phyloP scores from a whole-genome alignment of 176 grass and related monocot species.

The Dactylis glomerata region DNA sequence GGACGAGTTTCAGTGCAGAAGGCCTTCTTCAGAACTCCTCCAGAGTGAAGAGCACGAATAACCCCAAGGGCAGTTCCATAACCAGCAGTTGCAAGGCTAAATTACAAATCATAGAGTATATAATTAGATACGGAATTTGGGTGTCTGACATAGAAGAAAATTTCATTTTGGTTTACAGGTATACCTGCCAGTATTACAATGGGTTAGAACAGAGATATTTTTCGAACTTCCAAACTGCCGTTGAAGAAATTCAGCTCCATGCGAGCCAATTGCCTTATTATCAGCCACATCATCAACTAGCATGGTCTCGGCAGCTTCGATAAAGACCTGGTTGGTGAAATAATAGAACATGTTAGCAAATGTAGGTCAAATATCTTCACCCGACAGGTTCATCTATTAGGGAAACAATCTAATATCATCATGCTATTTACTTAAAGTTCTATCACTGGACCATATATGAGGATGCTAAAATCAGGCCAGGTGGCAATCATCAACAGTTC shows the following conservation, averaged over 20 bases:
- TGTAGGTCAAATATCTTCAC: not conserved
- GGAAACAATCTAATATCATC: not conserved
- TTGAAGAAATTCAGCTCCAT: conserved; percentile 76
- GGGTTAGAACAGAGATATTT: conserved; percentile 70
- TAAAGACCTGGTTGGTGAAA: conserved; percentile 52
- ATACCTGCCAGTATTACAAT: conserved; percentile 97
- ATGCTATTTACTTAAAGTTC: not conserved
- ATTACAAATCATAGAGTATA: conserved; percentile 3
- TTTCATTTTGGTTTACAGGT: not conserved
- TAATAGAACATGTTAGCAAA: not conserved
- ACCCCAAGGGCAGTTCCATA: conserved; percentile 94
- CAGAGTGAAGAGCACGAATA: conserved; percentile 74
- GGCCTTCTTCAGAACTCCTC: conserved; percentile 64
- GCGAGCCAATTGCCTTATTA: conserved; percentile 90
- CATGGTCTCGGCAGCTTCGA: conserved; percentile 86
- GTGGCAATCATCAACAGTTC: not conserved
- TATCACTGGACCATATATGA: not conserved
- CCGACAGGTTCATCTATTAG: not conserved
- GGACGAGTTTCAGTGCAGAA: conserved; percentile 97
- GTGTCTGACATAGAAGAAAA: not conserved
- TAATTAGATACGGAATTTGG: conserved; percentile 11
- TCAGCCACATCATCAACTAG: conserved; percentile 83
- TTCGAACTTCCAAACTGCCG: conserved; percentile 36
- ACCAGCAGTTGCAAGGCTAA: conserved; percentile 92
- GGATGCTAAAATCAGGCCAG: not conserved